Percentiles rank a stretch among this genome's conserved stretches.
phyloP scores from a whole-genome alignment of 1,284 basidiomycete genomes.

The Tetrapyrgos nigripes region DNA sequence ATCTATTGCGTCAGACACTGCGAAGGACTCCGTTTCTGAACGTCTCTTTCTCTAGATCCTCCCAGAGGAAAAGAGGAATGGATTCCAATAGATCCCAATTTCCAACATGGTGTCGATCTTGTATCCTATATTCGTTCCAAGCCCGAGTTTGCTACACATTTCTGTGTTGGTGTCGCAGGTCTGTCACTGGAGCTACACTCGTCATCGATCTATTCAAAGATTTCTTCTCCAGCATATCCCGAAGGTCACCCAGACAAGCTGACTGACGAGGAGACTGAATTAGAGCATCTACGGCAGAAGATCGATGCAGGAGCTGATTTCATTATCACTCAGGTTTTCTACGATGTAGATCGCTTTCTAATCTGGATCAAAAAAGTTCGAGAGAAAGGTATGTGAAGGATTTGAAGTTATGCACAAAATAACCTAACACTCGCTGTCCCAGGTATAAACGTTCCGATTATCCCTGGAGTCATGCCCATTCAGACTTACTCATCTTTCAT shows the following conservation, averaged over 20 bases:
- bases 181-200: slow-evolving; percentile 16
- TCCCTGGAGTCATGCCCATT: slow-evolving; percentile 98
- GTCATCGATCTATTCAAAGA: slow-evolving; percentile 1
- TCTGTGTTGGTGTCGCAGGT: slow-evolving; percentile 94
- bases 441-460: slow-evolving; percentile 92
- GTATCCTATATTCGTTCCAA: slow-evolving; percentile 87
- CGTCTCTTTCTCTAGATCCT: slow-evolving; percentile 65
- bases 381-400: slow-evolving; percentile 60
- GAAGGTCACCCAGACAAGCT: slow-evolving; percentile 86
- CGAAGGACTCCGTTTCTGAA: neutral
- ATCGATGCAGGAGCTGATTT: slow-evolving; percentile 96
- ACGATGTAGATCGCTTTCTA: slow-evolving; percentile 89
- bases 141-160: slow-evolving; percentile 83
- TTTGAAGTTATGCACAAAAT: neutral
- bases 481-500: slow-evolving; percentile 96
- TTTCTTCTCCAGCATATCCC: slow-evolving; percentile 73
- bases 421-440: slow-evolving; percentile 11
- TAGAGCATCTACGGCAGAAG: slow-evolving; percentile 85
- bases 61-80: slow-evolving; percentile 94
- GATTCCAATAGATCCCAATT: slow-evolving; percentile 85
- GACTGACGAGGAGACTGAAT: slow-evolving; percentile 70
- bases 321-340: slow-evolving; percentile 97
- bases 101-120: slow-evolving; percentile 89
- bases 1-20: slow-evolving; percentile 23
- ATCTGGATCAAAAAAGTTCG: slow-evolving; percentile 80